Percentiles rank a stretch among this genome's conserved stretches.
Conservation (phyloP, 441 rosid species). For the Brassica balearica region DNA sequence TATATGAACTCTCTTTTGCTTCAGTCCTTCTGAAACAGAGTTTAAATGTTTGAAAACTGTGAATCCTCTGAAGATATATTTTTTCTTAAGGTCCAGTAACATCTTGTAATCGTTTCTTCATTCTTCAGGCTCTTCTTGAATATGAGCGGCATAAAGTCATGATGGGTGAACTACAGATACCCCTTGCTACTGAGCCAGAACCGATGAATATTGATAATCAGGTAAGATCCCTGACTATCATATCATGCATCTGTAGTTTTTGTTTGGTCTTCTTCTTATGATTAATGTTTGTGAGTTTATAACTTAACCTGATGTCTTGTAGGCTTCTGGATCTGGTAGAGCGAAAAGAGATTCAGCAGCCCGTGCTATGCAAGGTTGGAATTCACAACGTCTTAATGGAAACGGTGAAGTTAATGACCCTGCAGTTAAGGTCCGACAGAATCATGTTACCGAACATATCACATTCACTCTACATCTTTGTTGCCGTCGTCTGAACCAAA, state of each 20-base stretch:
- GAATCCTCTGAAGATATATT: slow-evolving; percentile 18
- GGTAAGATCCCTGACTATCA: slow-evolving; percentile 43
- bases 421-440: slow-evolving; percentile 55
- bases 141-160: slow-evolving; percentile 65
- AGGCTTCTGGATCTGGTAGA: slow-evolving; percentile 72
- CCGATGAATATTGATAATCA: slow-evolving; percentile 57
- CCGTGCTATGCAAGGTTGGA: slow-evolving; percentile 88
- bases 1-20: slow-evolving; percentile 7
- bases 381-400: slow-evolving; percentile 63
- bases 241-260: slow-evolving; percentile 6
- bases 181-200: slow-evolving; percentile 53
- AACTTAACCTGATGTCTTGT: slow-evolving; percentile 27
- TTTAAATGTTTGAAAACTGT: slow-evolving; percentile 20
- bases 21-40: neutral
- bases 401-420: slow-evolving; percentile 69
- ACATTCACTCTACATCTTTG: slow-evolving; percentile 10
- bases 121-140: slow-evolving; percentile 70
- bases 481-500: slow-evolving; percentile 11
- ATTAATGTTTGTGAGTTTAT: slow-evolving; percentile 9
- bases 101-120: slow-evolving; percentile 8
- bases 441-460: slow-evolving; percentile 29
- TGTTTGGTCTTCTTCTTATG: slow-evolving; percentile 11
- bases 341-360: slow-evolving; percentile 76
- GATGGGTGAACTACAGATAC: slow-evolving; percentile 57
- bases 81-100: slow-evolving; percentile 14